Percentiles rank a stretch among this genome's conserved stretches.
Conservation (phyloP, 1,284 basidiomycete species). For the Moesziomyces sp. region DNA sequence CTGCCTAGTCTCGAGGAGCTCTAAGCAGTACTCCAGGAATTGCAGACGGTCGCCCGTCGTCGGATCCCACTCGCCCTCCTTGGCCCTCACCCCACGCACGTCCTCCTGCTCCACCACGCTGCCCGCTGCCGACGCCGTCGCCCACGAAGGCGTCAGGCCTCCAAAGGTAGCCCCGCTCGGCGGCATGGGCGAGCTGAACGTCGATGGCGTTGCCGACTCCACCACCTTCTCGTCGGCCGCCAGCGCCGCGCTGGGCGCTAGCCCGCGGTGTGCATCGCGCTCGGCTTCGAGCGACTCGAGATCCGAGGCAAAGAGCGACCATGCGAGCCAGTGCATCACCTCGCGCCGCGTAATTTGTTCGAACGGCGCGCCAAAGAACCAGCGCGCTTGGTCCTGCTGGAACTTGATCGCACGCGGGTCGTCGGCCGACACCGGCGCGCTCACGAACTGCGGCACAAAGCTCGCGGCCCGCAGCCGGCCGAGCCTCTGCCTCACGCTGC, state of each 20-base stretch:
- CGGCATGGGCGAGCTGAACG: constrained; percentile 37
- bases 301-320: constrained; percentile 55
- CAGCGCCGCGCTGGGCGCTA: background rate
- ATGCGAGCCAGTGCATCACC: constrained; percentile 63
- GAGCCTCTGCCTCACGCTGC: constrained; percentile 26
- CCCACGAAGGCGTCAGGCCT: constrained; percentile 7
- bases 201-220: constrained; percentile 23
- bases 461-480: constrained; percentile 42
- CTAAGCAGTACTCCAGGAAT: constrained; percentile 56
- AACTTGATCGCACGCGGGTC: constrained; percentile 61
- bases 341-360: constrained; percentile 56
- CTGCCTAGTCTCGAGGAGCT: constrained; percentile 60
- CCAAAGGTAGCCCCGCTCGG: constrained; percentile 13
- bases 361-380: constrained; percentile 50
- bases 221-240: background rate
- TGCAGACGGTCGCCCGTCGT: constrained; percentile 43
- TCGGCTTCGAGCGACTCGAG: constrained; percentile 56
- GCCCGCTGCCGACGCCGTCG: background rate
- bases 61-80: constrained; percentile 46
- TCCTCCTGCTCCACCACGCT: constrained; percentile 40
- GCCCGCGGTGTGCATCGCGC: constrained; percentile 1
- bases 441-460: constrained; percentile 55
- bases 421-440: constrained; percentile 33
- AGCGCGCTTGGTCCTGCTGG: constrained; percentile 50
- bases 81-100: constrained; percentile 16